These are phyloP conservation scores for Colletotrichum spinosum DNA, from an alignment of 2,329 filamentous ascomycete genomes.

Conservation along the genomic window DNA sequence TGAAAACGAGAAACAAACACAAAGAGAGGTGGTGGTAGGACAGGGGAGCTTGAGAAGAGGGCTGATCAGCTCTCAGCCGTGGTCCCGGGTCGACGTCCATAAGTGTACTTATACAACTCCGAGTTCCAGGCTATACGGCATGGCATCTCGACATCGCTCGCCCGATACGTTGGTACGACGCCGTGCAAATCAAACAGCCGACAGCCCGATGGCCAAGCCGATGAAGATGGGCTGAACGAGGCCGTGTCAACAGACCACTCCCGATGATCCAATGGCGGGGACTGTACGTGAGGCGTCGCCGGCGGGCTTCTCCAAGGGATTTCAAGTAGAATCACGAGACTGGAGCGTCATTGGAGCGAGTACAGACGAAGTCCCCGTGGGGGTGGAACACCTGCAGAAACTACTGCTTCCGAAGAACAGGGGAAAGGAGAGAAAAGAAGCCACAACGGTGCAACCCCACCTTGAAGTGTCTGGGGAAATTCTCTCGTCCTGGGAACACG, in stretches of 20 bases:
- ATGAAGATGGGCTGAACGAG: background rate
- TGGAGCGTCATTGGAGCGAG: slow-evolving; percentile 25
- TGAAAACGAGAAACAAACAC: background rate
- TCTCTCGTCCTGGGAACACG: too few relatives aligned
- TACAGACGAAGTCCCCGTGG: slow-evolving; percentile 19
- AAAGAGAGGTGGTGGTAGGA: background rate
- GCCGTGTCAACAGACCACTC: background rate
- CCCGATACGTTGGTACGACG: background rate
- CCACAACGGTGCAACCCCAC: slow-evolving; percentile 4
- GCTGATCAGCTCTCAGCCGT: background rate
- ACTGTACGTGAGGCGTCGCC: slow-evolving; percentile 11
- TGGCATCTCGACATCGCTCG: slow-evolving; percentile 13
- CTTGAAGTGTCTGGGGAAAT: slow-evolving; percentile 14
- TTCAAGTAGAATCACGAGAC: slow-evolving; percentile 6
- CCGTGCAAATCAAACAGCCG: slow-evolving; percentile 3
- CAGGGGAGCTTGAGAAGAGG: background rate
- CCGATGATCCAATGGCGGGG: slow-evolving; percentile 2
- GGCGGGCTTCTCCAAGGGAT: slow-evolving; percentile 6
- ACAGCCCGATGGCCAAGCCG: slow-evolving; percentile 9
- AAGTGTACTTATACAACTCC: slow-evolving; percentile 19
- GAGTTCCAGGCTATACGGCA: background rate
- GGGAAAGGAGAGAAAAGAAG: background rate
- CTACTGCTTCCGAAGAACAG: background rate
- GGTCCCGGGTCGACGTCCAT: background rate
- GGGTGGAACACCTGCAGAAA: slow-evolving; percentile 8